phyloP scores from a whole-genome alignment of 306 rosid genomes.

The Malus domestica region ASM211411v1 NC_041798.1:41325501-41326000 shows the following conservation, averaged over 20 bases:
- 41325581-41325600: constrained; percentile 55
- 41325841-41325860: constrained; percentile 73
- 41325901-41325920: constrained; percentile 85
- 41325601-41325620: constrained; percentile 82
- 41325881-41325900: constrained; percentile 74
- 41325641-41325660: constrained; percentile 46
- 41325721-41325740: constrained; percentile 43
- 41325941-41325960: constrained; percentile 75
- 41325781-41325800: constrained; percentile 64
- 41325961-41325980: constrained; percentile 80
- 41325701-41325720: constrained; percentile 53
- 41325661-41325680: constrained; percentile 52
- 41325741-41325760: constrained; percentile 40
- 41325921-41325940: constrained; percentile 86
- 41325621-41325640: constrained; percentile 30
- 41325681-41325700: constrained; percentile 35
- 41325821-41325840: constrained; percentile 51
- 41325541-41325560: constrained; percentile 15
- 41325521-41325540: not conserved
- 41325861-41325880: constrained; percentile 71
- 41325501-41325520: not conserved
- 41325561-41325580: constrained; percentile 38
- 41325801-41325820: constrained; percentile 56
- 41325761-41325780: constrained; percentile 57
- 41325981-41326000: constrained; percentile 61